Evolutionary conservation across 805 yeast species (phyloP).

Genomic region (Hanseniaspora nectarophila): DNA sequence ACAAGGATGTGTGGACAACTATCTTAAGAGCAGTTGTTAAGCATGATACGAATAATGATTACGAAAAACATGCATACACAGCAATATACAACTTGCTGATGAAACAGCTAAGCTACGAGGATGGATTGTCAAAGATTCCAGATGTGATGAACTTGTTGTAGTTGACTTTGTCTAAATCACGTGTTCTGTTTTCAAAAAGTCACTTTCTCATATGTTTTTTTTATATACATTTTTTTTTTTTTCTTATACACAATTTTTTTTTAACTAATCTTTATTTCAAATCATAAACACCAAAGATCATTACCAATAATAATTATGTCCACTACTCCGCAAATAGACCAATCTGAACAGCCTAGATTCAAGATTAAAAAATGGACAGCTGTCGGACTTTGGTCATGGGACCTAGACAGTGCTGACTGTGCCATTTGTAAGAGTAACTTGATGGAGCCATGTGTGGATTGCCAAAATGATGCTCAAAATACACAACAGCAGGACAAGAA

Average conservation of each 20-base stretch:
- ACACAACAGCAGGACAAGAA: constrained; percentile 31
- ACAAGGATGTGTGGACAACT: not conserved
- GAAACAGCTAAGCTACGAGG: not conserved
- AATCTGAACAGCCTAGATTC: constrained; percentile 45
- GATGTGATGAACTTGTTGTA: not conserved
- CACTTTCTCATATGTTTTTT: too few relatives aligned
- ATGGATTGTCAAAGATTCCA: not conserved
- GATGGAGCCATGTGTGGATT: constrained; percentile 96
- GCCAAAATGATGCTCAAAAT: constrained; percentile 58
- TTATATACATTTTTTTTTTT: not conserved
- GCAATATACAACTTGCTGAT: not conserved
- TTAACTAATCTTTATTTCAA: not conserved
- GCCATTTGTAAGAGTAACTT: constrained; percentile 96
- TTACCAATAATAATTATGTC: not conserved
- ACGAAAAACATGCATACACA: not conserved
- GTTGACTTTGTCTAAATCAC: too few relatives aligned
- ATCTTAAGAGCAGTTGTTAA: not conserved
- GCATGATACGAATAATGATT: not conserved
- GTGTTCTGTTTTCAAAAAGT: too few relatives aligned
- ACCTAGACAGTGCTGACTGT: constrained; percentile 86
- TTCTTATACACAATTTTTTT: not conserved
- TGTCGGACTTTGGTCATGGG: constrained; percentile 99
- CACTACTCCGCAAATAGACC: constrained; percentile 16
- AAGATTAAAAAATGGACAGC: constrained; percentile 98
- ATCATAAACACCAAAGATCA: too few relatives aligned